Conservation (phyloP, 441 rosid species). For the Populus tomentosa region DNA sequence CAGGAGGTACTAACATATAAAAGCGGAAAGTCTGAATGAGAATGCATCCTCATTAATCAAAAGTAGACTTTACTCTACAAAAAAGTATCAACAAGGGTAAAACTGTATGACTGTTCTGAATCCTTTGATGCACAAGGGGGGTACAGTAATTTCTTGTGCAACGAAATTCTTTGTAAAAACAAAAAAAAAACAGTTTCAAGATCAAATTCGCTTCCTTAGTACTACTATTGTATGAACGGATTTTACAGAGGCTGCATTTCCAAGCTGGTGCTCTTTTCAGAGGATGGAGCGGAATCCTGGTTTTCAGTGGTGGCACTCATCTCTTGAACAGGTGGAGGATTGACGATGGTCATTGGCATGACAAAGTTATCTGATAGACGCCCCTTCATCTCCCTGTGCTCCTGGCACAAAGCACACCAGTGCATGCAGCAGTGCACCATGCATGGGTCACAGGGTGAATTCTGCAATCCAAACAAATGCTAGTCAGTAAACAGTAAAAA, state of each 20-base stretch:
- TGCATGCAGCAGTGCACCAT: slow-evolving; percentile 91
- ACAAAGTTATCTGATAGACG: slow-evolving; percentile 58
- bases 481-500: background rate
- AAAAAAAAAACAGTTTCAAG: background rate
- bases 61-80: background rate
- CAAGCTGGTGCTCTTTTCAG: slow-evolving; percentile 51
- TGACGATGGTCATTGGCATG: slow-evolving; percentile 47
- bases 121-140: background rate
- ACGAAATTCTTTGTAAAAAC: background rate
- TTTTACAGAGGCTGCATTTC: slow-evolving; percentile 76
- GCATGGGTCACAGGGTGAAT: slow-evolving; percentile 95
- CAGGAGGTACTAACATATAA: background rate
- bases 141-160: background rate
- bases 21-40: background rate
- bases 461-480: slow-evolving; percentile 34
- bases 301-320: slow-evolving; percentile 53
- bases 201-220: background rate
- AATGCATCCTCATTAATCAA: background rate
- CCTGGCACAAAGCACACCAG: slow-evolving; percentile 92
- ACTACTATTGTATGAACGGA: slow-evolving; percentile 11
- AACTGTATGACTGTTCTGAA: background rate
- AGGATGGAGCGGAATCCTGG: slow-evolving; percentile 39
- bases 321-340: slow-evolving; percentile 79
- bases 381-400: slow-evolving; percentile 86
- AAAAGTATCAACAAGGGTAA: background rate